Conservation (phyloP, 208 protist genomes). For the Crithidia fasciculata region DNA sequence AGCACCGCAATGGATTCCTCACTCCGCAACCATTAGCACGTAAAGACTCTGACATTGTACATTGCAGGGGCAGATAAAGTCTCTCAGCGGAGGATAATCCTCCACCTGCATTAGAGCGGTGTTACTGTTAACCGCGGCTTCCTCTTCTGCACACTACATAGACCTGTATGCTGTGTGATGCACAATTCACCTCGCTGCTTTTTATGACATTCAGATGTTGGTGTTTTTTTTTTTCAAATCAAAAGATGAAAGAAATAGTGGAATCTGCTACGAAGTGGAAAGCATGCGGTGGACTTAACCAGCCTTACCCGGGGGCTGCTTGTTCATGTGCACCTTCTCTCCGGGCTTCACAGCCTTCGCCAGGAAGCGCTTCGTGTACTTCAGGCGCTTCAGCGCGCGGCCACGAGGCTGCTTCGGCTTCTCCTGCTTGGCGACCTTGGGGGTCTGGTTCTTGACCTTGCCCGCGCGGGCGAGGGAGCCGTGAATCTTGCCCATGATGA, state of each 20-base stretch:
- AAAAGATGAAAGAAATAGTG: constrained; percentile 10
- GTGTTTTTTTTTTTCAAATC: constrained; percentile 6
- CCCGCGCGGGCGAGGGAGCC: constrained; percentile 97
- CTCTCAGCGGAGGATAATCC: no score
- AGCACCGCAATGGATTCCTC: no score
- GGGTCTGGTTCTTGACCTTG: constrained; percentile 99
- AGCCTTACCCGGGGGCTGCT: constrained; percentile 66
- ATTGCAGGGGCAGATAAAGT: no score
- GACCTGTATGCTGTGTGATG: neutral
- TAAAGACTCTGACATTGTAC: neutral
- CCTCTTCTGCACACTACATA: no score
- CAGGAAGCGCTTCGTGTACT: constrained; percentile 98
- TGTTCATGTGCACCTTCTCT: constrained; percentile 95
- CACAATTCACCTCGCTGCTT: neutral
- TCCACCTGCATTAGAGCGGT: no score
- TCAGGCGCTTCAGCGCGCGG: constrained; percentile 96
- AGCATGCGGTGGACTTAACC: constrained; percentile 5
- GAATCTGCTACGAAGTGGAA: constrained; percentile 12
- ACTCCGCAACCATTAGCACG: no score
- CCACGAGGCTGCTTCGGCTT: constrained; percentile 95
- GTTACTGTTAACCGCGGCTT: no score
- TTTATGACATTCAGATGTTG: neutral
- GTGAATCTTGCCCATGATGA: constrained; percentile 97
- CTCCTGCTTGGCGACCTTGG: constrained; percentile 96
- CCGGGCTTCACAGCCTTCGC: constrained; percentile 92